Evolutionary conservation across 495 filamentous ascomycete genomes (phyloP), one percentile per base, ranked within the genome.

Genomic region (Tuber umbilicatum): DNA sequence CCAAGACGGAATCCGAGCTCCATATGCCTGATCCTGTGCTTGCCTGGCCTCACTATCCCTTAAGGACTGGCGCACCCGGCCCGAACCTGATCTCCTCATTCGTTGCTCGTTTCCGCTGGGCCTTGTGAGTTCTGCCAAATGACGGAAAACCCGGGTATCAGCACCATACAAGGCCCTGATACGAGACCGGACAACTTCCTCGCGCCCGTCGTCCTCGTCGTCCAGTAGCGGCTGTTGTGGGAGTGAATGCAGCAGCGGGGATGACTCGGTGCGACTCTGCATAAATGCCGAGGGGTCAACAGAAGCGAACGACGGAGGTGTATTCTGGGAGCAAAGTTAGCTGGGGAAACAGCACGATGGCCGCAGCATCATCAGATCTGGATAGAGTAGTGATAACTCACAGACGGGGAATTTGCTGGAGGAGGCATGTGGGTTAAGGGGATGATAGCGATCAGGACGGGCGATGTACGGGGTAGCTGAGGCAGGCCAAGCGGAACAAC

Each of bases 361-460:
- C 69, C 69, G n/a, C 43, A 78, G 17, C 75, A 72, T 45, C 71
- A 71, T 69, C 60, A 19, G 55, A 79, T 74, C 31, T 69, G 71
- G 69, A 74, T 43, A 40, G 43, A 78, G 55, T 75, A 70, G 69
- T 50, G 68, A 67, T 73, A 75, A 73, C 75, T 79, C 81, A 82
- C 80, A 69, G 76, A 79, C 39, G 80, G 80, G 43, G 80, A 74
- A 68, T 79, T 82, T 75, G 75, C 80, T 75, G 80, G 80, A 82
- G 80, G 74, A 73, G 80, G 80, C 80, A 82, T 82, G 73, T 79
- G 80, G 70, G 55, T 64, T 64, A 19, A 35, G 35, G 47, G 68
- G 69, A 74, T 69, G 77, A 78, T 79, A 78, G 74, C 73, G 72
- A 79, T 74, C 75, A 79, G 75, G 69, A 71, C 77, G 77, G 77